Evolutionary conservation across 2,329 filamentous ascomycete species (phyloP).

Genomic region (Chrysoporthe deuterocubensis): DNA sequence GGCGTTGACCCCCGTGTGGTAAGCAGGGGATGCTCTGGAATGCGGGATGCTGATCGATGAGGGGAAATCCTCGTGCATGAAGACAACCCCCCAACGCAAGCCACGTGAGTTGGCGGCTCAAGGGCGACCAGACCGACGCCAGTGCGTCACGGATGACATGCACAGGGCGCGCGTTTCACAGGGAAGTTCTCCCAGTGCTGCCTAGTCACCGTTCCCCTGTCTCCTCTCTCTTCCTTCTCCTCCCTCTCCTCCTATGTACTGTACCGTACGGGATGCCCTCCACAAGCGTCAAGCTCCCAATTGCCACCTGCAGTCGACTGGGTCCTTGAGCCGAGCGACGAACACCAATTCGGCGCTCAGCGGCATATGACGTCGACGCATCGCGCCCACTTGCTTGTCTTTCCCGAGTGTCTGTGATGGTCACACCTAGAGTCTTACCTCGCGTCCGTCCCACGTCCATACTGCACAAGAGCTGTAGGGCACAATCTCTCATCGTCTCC

Average conservation of each 20-base stretch:
- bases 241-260: neutral
- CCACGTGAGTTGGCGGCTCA: constrained; percentile 29
- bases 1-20: too few relatives aligned
- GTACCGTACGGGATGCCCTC: neutral
- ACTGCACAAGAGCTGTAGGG: neutral
- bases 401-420: neutral
- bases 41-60: too few relatives aligned
- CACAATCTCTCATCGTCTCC: neutral
- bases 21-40: too few relatives aligned
- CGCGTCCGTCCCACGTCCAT: neutral
- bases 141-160: constrained; percentile 17
- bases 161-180: constrained; percentile 26
- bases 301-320: neutral
- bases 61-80: too few relatives aligned
- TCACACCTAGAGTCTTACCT: neutral
- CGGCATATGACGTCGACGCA: constrained; percentile 20
- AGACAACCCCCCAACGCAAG: neutral
- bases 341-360: neutral
- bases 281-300: neutral
- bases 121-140: constrained; percentile 13
- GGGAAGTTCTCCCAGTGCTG: neutral
- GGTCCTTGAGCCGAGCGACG: neutral
- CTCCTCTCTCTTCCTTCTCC: too few relatives aligned
- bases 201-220: neutral
- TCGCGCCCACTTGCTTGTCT: neutral